Conservation (phyloP, 2,329 filamentous ascomycete species). For the Clonostachys chloroleuca region DNA sequence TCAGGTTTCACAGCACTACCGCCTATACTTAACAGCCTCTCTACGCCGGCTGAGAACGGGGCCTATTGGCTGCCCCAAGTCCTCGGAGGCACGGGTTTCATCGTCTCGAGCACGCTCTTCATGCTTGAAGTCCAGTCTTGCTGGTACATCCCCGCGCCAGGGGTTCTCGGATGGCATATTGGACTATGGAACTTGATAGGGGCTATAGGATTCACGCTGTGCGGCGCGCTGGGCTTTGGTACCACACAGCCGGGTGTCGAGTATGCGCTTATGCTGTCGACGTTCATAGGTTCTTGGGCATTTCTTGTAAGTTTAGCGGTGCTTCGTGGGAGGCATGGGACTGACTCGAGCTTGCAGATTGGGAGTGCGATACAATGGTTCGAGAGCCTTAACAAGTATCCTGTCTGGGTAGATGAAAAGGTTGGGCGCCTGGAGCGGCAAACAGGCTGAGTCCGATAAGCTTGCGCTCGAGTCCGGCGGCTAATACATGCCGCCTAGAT, state of each 20-base stretch:
- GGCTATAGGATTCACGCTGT: conserved; percentile 55
- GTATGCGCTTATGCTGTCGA: conserved; percentile 25
- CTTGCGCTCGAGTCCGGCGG: no score
- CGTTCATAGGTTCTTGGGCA: conserved; percentile 38
- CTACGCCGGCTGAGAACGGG: conserved; percentile 37
- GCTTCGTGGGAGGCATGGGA: conserved; percentile 2
- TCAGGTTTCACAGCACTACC: conserved; percentile 57
- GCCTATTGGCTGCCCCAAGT: conserved; percentile 56
- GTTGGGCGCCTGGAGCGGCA: background rate
- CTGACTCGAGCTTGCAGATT: conserved; percentile 4
- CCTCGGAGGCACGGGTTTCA: conserved; percentile 57
- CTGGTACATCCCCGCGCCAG: conserved; percentile 54
- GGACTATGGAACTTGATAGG: conserved; percentile 61
- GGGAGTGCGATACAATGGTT: conserved; percentile 14
- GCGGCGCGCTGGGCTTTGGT: conserved; percentile 48
- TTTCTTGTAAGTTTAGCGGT: conserved; percentile 24
- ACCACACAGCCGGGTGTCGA: conserved; percentile 16
- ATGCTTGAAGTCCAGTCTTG: conserved; percentile 60
- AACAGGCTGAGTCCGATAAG: no score
- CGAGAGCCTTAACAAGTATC: conserved; percentile 12
- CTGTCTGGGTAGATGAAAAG: background rate
- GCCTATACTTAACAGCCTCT: conserved; percentile 46
- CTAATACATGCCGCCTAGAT: no score
- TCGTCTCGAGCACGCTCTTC: conserved; percentile 51
- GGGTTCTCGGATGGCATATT: conserved; percentile 60